These are phyloP conservation scores for Bipolaris bicolor DNA, from an alignment of 2,329 filamentous ascomycete genomes.

Conservation along the genomic window DNA sequence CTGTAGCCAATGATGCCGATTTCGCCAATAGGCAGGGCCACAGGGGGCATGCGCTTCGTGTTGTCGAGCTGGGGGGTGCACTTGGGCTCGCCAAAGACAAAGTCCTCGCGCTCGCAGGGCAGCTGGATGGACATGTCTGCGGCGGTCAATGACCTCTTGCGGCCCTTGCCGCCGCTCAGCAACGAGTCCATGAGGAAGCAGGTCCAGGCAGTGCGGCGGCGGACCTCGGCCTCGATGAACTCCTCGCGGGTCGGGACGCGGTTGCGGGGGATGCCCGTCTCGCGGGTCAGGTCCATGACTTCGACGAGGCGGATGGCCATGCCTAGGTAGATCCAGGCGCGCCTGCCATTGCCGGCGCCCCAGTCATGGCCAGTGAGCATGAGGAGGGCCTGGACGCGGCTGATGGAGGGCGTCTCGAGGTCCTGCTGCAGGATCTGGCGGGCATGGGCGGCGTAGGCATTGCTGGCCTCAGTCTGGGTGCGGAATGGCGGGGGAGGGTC, in stretches of 20 bases:
- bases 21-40: slow-evolving; percentile 38
- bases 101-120: slow-evolving; percentile 49
- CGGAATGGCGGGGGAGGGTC: slow-evolving; percentile 45
- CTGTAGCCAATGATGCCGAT: slow-evolving; percentile 50
- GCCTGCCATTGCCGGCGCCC: slow-evolving; percentile 52
- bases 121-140: slow-evolving; percentile 49
- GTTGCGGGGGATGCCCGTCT: slow-evolving; percentile 40
- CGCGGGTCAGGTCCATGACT: slow-evolving; percentile 50
- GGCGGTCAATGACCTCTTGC: slow-evolving; percentile 45
- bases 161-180: slow-evolving; percentile 50
- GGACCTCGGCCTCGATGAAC: slow-evolving; percentile 51
- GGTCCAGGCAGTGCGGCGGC: slow-evolving; percentile 50
- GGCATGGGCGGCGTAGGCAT: slow-evolving; percentile 50
- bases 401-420: slow-evolving; percentile 49
- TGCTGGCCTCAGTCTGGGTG: slow-evolving; percentile 50
- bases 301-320: slow-evolving; percentile 52
- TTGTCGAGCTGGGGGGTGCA: slow-evolving; percentile 46
- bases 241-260: slow-evolving; percentile 46
- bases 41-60: slow-evolving; percentile 36
- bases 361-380: slow-evolving; percentile 56
- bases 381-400: slow-evolving; percentile 49
- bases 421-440: slow-evolving; percentile 50
- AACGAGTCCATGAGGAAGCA: slow-evolving; percentile 53
- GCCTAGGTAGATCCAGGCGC: slow-evolving; percentile 52
- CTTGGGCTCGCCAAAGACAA: slow-evolving; percentile 49